These are phyloP conservation scores for Lyophyllum shimeji DNA, from an alignment of 768 basidiomycete species.

Conservation along the genomic window DNA sequence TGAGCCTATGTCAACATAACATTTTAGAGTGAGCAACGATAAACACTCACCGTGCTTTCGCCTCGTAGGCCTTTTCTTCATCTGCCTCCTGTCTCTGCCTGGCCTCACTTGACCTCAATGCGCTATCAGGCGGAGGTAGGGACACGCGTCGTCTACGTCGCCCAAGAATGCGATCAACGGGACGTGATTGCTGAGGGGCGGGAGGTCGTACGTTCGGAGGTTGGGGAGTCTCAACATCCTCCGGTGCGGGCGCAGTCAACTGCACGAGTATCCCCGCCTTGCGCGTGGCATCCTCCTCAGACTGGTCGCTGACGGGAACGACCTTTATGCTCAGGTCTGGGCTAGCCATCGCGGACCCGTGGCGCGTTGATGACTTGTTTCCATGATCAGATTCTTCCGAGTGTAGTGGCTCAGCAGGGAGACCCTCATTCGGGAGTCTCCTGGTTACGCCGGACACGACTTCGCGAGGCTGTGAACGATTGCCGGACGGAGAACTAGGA, in stretches of 20 bases:
- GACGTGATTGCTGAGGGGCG: slow-evolving; percentile 31
- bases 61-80: slow-evolving; percentile 54
- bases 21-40: background rate
- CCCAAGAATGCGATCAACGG: slow-evolving; percentile 29
- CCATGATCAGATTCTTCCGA: slow-evolving; percentile 9
- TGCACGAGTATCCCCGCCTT: slow-evolving; percentile 10
- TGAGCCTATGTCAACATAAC: slow-evolving; percentile 23
- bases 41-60: slow-evolving; percentile 49
- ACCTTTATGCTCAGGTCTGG: slow-evolving; percentile 9
- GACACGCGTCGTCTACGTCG: slow-evolving; percentile 29
- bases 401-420: background rate
- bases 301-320: slow-evolving; percentile 7
- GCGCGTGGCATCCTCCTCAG: slow-evolving; percentile 3
- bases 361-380: background rate
- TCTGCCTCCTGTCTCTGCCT: slow-evolving; percentile 41
- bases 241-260: slow-evolving; percentile 9
- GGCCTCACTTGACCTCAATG: slow-evolving; percentile 24
- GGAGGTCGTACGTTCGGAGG: background rate
- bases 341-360: background rate
- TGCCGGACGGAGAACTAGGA: slow-evolving; percentile 13
- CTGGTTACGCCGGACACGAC: background rate
- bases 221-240: slow-evolving; percentile 3
- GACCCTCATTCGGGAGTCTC: background rate
- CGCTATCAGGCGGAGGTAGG: slow-evolving; percentile 24
- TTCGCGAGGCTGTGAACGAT: background rate